Evolutionary conservation across 169 alveolate genomes (phyloP), one percentile per base, ranked within the genome.

Genomic region (Perkinsus chesapeaki): DNA sequence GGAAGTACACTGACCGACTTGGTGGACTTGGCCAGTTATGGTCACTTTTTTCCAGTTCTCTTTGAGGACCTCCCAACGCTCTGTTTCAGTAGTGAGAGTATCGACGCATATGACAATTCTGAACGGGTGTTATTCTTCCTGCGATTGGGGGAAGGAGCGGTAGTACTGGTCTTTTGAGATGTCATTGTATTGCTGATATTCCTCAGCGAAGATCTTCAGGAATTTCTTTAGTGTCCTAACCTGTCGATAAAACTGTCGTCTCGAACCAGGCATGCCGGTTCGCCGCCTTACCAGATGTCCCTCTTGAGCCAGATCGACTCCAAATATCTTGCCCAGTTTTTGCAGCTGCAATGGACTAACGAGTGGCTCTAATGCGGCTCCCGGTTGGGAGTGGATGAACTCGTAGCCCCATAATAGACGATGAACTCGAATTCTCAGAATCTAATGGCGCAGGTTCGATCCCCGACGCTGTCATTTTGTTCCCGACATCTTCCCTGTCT

Each of bases 321-420:
- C 92, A 39, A 91, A 39, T 39, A 91, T 91, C 0, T 23, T 36
- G 5, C 39, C 92, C 37, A 91, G 72, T 39, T 91, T n/a, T 37
- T 38, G 73, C 73, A 91, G 10, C 5, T 91, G 48, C n/a, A 3
- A 19, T 0, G 92, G 92, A 12, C 48, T 36, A 10, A 91, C 39
- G 73, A 91, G 92, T 12, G 92, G 92, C 47, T 91, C 92, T 36
- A 27, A 36, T 7, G 12, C 39, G 10, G 48, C 92, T 91, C 73
- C 92, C 39, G 47, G 92, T 19, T 39, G 92, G 31, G 48, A 39
- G 38, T 91, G 39, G 92, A 19, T 7, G 82, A 39, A 39, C 92
- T 91, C 92, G 92, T 91, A 91, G 72, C 92, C 39, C 92, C 92
- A 91, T 12, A 91, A 19, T 16, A 91, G 48, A 31, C 92, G 92